Base-by-base conservation (phyloP, 495 filamentous ascomycete species). In the Mycothermus thermophilus region DNA sequence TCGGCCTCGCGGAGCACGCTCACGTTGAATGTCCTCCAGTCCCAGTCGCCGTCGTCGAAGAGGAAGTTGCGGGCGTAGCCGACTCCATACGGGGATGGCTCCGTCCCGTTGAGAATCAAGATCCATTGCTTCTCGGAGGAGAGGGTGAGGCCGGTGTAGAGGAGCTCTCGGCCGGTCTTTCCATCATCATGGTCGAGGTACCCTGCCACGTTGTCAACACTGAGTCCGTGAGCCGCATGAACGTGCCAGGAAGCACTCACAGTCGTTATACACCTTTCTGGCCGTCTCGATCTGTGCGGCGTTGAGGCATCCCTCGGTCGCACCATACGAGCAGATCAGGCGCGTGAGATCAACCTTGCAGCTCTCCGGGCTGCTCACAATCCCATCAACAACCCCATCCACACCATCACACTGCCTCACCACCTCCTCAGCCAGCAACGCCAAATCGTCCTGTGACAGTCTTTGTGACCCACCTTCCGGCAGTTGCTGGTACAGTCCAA, bases 301-400 rank as follows among this genome's bases (percentile, higher is more conserved):
- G 5, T 63, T 74, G 3, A 84, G 59, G 42, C 79, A 83, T 12
- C 43, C 37, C 1, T 45, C 47, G 0, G 55, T 54, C 24, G 50
- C 51, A 5, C 1, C 13, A 24, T 24, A 23, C 29, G 24, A 40
- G 50, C 79, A 81, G 7, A 69, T 64, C 16, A 83, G 43, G 0
- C 53, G 52, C 29, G 67, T 58, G 10, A 70, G 54, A 27, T 66
- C 45, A 10, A 77, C 71, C 19, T 63, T 42, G 51, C 78, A 83
- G 9, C 59, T 48, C 25, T 64, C 54, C 0, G 75, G 69, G 34
- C 71, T 59, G 32, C 67, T 69, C 35, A 83, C 69, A 48, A 81
- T 74, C 14, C 66, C 70, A 39, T 81, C 78, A 5, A 54, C 47
- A 0, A 74, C 59, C 2, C 78, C 77, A 46, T 82, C 79, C 15